phyloP scores from a whole-genome alignment of 2,329 filamentous ascomycete genomes.

The Ophiostoma perfectum region DNA sequence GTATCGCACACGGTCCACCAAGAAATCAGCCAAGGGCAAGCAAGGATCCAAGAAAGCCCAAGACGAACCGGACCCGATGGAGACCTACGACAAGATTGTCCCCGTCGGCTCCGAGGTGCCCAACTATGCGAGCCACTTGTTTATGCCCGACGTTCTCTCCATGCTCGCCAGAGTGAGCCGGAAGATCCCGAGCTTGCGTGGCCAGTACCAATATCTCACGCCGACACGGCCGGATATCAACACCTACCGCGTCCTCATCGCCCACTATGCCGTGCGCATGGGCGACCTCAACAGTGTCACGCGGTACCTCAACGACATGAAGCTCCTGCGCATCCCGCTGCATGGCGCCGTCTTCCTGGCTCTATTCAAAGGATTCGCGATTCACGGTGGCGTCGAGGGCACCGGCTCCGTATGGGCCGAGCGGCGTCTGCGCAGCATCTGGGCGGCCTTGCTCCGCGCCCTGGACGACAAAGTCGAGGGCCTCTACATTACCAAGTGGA shows the following conservation, averaged over 20 bases:
- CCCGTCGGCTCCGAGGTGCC: slow-evolving; percentile 10
- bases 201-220: slow-evolving; percentile 54
- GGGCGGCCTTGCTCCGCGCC: slow-evolving; percentile 57
- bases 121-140: slow-evolving; percentile 44
- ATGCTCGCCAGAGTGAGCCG: slow-evolving; percentile 53
- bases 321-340: slow-evolving; percentile 58
- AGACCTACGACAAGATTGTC: neutral
- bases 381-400: slow-evolving; percentile 59
- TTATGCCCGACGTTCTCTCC: slow-evolving; percentile 51
- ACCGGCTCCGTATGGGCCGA: slow-evolving; percentile 65
- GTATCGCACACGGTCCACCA: slow-evolving; percentile 32
- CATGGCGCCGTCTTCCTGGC: slow-evolving; percentile 73
- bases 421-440: slow-evolving; percentile 61
- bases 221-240: slow-evolving; percentile 67
- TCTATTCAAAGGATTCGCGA: slow-evolving; percentile 75
- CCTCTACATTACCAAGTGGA: slow-evolving; percentile 54
- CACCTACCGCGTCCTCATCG: slow-evolving; percentile 75
- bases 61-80: neutral
- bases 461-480: slow-evolving; percentile 43
- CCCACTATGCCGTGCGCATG: slow-evolving; percentile 61
- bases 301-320: slow-evolving; percentile 76
- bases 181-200: slow-evolving; percentile 49
- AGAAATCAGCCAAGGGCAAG: neutral
- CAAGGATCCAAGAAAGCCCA: neutral
- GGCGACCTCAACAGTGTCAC: slow-evolving; percentile 69